A percentile compares a stretch with the other conserved stretches of the same genome.
These are phyloP conservation scores for Bryoglossum gracile DNA, from an alignment of 495 filamentous ascomycete species.

Conservation along the genomic window DNA sequence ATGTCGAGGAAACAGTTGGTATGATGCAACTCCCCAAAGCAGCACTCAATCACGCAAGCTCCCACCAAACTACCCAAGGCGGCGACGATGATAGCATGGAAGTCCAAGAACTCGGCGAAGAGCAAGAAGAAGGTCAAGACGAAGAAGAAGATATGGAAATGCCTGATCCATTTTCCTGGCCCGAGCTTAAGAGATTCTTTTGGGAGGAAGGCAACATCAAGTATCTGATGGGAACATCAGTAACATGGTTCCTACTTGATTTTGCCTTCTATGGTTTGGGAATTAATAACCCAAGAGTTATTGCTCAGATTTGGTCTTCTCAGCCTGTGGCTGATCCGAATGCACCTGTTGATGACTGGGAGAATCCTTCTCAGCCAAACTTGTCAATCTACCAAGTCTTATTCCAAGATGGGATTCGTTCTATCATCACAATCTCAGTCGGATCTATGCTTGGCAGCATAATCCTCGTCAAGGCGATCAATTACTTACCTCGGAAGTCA, in stretches of 20 bases:
- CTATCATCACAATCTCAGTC: slow-evolving; percentile 33
- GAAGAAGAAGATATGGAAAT: background rate
- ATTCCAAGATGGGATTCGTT: slow-evolving; percentile 27
- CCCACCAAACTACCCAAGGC: too few species aligned
- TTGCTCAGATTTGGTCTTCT: slow-evolving; percentile 7
- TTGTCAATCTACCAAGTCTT: slow-evolving; percentile 30
- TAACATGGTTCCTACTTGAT: slow-evolving; percentile 54
- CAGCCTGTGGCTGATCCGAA: background rate
- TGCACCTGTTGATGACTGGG: slow-evolving; percentile 2
- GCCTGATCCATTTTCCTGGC: background rate
- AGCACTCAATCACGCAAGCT: background rate
- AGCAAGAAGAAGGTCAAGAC: background rate
- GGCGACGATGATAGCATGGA: too few species aligned
- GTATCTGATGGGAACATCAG: slow-evolving; percentile 52
- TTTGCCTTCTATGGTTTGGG: slow-evolving; percentile 31
- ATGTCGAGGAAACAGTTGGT: background rate
- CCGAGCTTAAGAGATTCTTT: background rate
- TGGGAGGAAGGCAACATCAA: background rate
- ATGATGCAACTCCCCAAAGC: background rate
- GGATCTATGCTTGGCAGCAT: slow-evolving; percentile 34
- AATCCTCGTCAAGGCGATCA: slow-evolving; percentile 30
- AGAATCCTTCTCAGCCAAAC: slow-evolving; percentile 21
- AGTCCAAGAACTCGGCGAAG: background rate
- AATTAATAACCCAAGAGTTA: slow-evolving; percentile 22
- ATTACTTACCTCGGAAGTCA: slow-evolving; percentile 32